Conservation (phyloP, 495 filamentous ascomycete genomes). For the Xylaria nigripes region DNA sequence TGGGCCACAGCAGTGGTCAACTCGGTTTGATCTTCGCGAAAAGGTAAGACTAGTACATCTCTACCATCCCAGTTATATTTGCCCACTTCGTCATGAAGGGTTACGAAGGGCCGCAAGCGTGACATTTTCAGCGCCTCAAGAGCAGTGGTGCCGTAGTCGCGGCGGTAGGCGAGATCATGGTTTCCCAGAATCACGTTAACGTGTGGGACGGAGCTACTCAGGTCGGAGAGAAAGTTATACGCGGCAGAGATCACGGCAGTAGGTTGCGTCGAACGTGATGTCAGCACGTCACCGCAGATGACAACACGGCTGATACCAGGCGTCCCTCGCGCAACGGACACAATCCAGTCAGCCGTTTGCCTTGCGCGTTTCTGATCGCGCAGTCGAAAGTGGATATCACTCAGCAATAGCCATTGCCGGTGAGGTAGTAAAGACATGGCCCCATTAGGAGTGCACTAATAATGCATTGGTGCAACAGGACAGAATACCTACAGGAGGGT, state of each 20-base stretch:
- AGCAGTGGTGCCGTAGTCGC: slow-evolving; percentile 23
- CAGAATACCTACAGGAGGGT: not conserved
- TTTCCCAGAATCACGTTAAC: slow-evolving; percentile 29
- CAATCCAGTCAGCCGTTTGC: slow-evolving; percentile 27
- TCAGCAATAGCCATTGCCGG: slow-evolving; percentile 25
- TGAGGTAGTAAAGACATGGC: not conserved
- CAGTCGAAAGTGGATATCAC: slow-evolving; percentile 29
- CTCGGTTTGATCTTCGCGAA: slow-evolving; percentile 20
- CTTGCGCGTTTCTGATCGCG: slow-evolving; percentile 21
- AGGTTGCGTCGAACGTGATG: slow-evolving; percentile 24
- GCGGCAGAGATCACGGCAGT: slow-evolving; percentile 27
- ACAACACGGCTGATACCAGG: slow-evolving; percentile 22
- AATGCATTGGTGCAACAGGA: not conserved
- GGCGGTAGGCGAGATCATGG: slow-evolving; percentile 29
- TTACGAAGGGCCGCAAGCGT: slow-evolving; percentile 18
- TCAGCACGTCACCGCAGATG: slow-evolving; percentile 28
- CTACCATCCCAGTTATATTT: slow-evolving; percentile 24
- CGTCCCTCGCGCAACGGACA: slow-evolving; percentile 11
- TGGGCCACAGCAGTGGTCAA: slow-evolving; percentile 18
- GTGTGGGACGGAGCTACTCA: slow-evolving; percentile 24
- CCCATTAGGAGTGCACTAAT: not conserved
- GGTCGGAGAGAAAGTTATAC: slow-evolving; percentile 23
- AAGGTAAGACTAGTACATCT: slow-evolving; percentile 23
- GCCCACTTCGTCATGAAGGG: slow-evolving; percentile 20
- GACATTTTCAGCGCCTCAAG: slow-evolving; percentile 26